Evolutionary conservation across 805 yeast species (phyloP).

Genomic region (Torulaspora microellipsoides): DNA sequence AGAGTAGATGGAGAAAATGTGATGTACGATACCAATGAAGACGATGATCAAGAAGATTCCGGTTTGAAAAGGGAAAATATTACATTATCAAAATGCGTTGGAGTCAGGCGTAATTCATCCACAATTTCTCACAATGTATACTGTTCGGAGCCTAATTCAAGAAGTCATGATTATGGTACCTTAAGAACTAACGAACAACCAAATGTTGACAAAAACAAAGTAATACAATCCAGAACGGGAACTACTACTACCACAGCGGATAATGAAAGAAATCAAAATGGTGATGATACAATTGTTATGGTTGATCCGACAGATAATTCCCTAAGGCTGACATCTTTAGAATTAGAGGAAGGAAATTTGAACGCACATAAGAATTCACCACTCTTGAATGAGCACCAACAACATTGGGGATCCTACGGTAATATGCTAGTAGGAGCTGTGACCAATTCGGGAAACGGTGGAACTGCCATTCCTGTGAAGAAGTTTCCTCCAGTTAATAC

Average conservation of each 20-base stretch:
- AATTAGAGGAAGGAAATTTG: slow-evolving; percentile 6
- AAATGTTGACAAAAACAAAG: slow-evolving; percentile 1
- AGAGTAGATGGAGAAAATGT: slow-evolving; percentile 1
- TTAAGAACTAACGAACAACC: background rate
- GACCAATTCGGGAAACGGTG: background rate
- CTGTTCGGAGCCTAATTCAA: slow-evolving; percentile 16
- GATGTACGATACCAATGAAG: slow-evolving; percentile 1
- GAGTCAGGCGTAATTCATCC: slow-evolving; percentile 35
- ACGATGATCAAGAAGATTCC: slow-evolving; percentile 2
- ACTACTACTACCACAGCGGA: background rate
- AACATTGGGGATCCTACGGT: too few relatives aligned
- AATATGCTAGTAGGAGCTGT: too few relatives aligned
- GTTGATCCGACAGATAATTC: slow-evolving; percentile 24
- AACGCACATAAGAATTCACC: too few relatives aligned
- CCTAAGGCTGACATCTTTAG: slow-evolving; percentile 17
- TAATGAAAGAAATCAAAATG: background rate
- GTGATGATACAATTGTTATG: slow-evolving; percentile 14
- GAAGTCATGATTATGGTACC: slow-evolving; percentile 13
- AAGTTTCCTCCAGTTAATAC: slow-evolving; percentile 7
- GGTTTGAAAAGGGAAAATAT: slow-evolving; percentile 27
- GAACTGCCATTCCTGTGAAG: slow-evolving; percentile 1
- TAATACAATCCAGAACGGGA: slow-evolving; percentile 10
- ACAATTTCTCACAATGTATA: slow-evolving; percentile 32
- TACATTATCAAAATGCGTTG: slow-evolving; percentile 37
- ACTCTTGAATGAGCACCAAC: too few relatives aligned